Evolutionary conservation across 345 rosid species (phyloP), one percentile per base, ranked within the genome.

Genomic region (Heritiera fomes): DNA sequence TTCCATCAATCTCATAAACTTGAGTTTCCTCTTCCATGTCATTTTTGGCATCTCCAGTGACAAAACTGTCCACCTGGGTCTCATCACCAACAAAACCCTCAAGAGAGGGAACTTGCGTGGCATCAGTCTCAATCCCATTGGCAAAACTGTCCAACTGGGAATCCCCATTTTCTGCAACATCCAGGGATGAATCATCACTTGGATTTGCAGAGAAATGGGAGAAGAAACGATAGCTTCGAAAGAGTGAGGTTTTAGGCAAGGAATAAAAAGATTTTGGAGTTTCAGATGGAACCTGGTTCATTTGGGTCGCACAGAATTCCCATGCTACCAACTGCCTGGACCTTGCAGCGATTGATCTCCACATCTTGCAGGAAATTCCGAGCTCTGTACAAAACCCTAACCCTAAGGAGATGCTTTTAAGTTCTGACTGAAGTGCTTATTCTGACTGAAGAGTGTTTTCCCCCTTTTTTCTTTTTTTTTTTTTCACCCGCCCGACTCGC

Each of bases 271-370:
- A 46, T 56, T 76, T 75, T 45, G 62, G 81, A 72, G 70, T n/a
- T 61, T 62, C 15, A 79, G 55, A n/a, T 14, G 50, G 72, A 80
- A 83, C 86, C 90, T 82, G 75, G 1, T 77, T 77, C 75, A 70
- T 80, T 68, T 77, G 69, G 53, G 63, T 45, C 8, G 69, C 75
- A 17, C 60, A 34, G n/a, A 86, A 71, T n/a, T 49, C 79, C 60
- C 78, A 84, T 34, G 89, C 84, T 47, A 78, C 84, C 63, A 77
- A 77, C 61, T 34, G 85, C 64, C 77, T 85, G 67, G 87, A 80
- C 61, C 82, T 79, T 15, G 86, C 82, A n/a, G 84, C 76, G 40
- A 87, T 28, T 32, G 87, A 83, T 88, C 93, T 90, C 92, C 87
- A 87, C 93, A 91, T 91, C 80, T 64, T 66, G 40, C 38, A 34